phyloP scores from a whole-genome alignment of 768 basidiomycete species.

The Cystofilobasidium bisporidii region DNA sequence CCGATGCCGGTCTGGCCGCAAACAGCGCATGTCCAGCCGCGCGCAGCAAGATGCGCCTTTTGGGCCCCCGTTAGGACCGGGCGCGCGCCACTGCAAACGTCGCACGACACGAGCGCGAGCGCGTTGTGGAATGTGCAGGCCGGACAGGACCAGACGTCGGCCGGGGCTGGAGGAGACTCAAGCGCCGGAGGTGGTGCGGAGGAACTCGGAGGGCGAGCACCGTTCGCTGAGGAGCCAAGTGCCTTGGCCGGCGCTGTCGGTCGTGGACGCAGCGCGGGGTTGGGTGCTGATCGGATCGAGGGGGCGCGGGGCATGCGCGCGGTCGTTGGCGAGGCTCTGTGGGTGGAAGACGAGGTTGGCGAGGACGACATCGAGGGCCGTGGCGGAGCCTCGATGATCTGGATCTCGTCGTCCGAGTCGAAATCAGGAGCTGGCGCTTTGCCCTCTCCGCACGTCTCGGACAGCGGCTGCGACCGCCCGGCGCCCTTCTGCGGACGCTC shows the following conservation, averaged over 20 bases:
- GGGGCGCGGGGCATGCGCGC: no score
- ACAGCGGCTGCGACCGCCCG: no score
- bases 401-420: constrained; percentile 1
- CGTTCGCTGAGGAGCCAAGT: no score
- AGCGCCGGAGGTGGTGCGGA: neutral
- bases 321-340: no score
- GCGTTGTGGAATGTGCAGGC: constrained; percentile 25
- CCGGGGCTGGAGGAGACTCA: neutral
- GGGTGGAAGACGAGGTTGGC: neutral
- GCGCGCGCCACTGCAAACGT: constrained; percentile 9
- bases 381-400: neutral
- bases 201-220: no score
- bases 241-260: neutral
- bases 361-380: neutral
- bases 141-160: constrained; percentile 17
- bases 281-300: neutral
- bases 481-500: constrained; percentile 11
- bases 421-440: neutral
- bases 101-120: neutral
- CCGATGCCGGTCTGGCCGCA: neutral
- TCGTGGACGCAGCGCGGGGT: neutral
- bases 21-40: neutral
- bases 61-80: neutral
- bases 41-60: neutral
- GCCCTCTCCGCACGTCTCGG: neutral